A percentile compares a stretch with the other conserved stretches of the same genome.
Conservation (phyloP, 2,329 filamentous ascomycete genomes). For the Clonostachys rhizophaga region DNA sequence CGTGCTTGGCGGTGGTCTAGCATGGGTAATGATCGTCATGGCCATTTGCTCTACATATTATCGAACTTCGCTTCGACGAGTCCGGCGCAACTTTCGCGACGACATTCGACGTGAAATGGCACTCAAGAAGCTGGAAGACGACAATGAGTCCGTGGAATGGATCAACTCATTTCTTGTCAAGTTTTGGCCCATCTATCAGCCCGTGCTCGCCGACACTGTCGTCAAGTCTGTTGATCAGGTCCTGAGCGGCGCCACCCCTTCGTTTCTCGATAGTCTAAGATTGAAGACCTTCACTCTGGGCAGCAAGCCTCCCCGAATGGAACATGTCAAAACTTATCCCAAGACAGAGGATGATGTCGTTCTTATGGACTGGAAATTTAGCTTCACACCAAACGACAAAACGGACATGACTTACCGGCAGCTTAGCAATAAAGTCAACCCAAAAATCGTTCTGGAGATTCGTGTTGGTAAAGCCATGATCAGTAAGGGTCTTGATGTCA, state of each 20-base stretch:
- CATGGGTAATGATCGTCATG: conserved; percentile 93
- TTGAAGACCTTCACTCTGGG: conserved; percentile 92
- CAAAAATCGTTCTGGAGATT: conserved; percentile 92
- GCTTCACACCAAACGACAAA: conserved; percentile 93
- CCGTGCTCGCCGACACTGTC: conserved; percentile 86
- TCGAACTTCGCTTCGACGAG: conserved; percentile 86
- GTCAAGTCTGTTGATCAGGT: conserved; percentile 95
- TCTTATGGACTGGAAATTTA: conserved; percentile 99
- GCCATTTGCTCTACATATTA: conserved; percentile 92
- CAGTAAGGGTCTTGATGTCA: conserved; percentile 94
- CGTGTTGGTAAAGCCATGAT: conserved; percentile 94
- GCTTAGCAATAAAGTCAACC: conserved; percentile 92
- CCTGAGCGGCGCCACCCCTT: conserved; percentile 83
- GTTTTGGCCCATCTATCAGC: conserved; percentile 98
- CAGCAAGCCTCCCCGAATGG: conserved; percentile 90
- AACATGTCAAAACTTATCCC: conserved; percentile 97
- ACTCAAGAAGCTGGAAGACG: conserved; percentile 81
- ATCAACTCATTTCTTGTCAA: conserved; percentile 98
- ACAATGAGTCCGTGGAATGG: conserved; percentile 93
- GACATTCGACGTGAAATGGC: conserved; percentile 87
- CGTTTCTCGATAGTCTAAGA: conserved; percentile 89
- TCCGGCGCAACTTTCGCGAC: conserved; percentile 93
- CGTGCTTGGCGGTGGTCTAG: conserved; percentile 83
- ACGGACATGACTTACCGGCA: conserved; percentile 88
- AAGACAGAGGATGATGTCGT: conserved; percentile 93